phyloP scores from a whole-genome alignment of 2,329 filamentous ascomycete genomes.

The Fusarium compactum region DNA sequence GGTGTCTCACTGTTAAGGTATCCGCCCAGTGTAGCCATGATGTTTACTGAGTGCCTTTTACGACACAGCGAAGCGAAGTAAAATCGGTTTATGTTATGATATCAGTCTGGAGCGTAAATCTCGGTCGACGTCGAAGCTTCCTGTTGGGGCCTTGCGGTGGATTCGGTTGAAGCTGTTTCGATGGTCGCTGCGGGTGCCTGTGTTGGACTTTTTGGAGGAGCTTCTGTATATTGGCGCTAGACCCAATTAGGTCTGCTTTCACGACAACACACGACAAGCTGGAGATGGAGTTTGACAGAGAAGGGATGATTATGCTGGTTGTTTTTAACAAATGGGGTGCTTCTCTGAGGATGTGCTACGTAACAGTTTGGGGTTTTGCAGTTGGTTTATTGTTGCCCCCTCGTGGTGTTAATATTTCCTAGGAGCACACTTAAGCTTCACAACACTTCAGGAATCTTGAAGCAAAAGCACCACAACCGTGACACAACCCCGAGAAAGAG shows the following conservation, averaged over 20 bases:
- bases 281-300: neutral
- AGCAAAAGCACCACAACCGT: neutral
- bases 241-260: conserved; percentile 29
- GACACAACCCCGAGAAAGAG: too few species aligned
- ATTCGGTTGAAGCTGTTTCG: conserved; percentile 24
- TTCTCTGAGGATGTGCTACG: neutral
- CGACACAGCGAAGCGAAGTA: neutral
- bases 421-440: neutral
- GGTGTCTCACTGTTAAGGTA: conserved; percentile 58
- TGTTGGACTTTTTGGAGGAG: conserved; percentile 47
- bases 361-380: neutral
- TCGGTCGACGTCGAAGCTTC: neutral
- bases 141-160: neutral
- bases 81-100: neutral
- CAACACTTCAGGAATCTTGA: neutral
- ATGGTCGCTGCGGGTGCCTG: conserved; percentile 25
- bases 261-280: conserved; percentile 1
- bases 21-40: conserved; percentile 60
- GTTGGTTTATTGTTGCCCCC: neutral
- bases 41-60: conserved; percentile 32
- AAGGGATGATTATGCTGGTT: neutral
- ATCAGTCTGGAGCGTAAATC: too few species aligned
- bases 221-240: conserved; percentile 36
- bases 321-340: neutral
- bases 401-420: neutral